Evolutionary conservation across 2,329 filamentous ascomycete genomes (phyloP).

Genomic region (Ceratocystis albifundus): DNA sequence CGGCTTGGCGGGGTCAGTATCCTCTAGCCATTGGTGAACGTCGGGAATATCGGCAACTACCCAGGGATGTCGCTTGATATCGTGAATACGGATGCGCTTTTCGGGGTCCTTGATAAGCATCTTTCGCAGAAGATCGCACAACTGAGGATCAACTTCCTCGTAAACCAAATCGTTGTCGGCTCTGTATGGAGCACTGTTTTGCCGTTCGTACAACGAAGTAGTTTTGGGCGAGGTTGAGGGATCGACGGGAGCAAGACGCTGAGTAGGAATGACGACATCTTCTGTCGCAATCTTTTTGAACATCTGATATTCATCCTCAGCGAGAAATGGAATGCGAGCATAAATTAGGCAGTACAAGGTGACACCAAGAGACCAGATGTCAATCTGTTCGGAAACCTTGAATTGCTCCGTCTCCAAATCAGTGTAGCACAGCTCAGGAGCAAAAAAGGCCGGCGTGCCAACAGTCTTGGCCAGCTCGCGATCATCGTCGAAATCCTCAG

Average conservation of each 20-base stretch:
- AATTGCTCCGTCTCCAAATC: conserved; percentile 58
- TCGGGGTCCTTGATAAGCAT: conserved; percentile 83
- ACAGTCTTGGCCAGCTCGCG: conserved; percentile 97
- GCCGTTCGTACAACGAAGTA: conserved; percentile 44
- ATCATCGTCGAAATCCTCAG: conserved; percentile 79
- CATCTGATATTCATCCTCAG: conserved; percentile 82
- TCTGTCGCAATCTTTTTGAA: conserved; percentile 86
- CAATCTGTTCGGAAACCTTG: conserved; percentile 83
- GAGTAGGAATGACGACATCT: conserved; percentile 77
- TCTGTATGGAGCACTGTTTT: conserved; percentile 56
- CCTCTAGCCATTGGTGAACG: conserved; percentile 73
- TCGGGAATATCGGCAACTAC: conserved; percentile 68
- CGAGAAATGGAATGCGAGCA: conserved; percentile 84
- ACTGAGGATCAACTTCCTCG: conserved; percentile 69
- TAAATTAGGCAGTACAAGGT: conserved; percentile 93
- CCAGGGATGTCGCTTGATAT: conserved; percentile 93
- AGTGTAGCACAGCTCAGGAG: conserved; percentile 88
- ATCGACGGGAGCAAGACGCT: conserved; percentile 66
- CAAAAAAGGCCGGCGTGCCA: conserved; percentile 93
- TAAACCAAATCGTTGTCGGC: conserved; percentile 69
- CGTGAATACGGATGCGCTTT: conserved; percentile 74
- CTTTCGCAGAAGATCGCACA: conserved; percentile 65
- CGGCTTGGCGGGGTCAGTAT: conserved; percentile 72
- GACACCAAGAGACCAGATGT: conserved; percentile 93
- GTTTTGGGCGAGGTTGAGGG: conserved; percentile 46